Base-by-base conservation (phyloP, 2,329 filamentous ascomycete genomes). In the Aureobasidium sp. region DNA sequence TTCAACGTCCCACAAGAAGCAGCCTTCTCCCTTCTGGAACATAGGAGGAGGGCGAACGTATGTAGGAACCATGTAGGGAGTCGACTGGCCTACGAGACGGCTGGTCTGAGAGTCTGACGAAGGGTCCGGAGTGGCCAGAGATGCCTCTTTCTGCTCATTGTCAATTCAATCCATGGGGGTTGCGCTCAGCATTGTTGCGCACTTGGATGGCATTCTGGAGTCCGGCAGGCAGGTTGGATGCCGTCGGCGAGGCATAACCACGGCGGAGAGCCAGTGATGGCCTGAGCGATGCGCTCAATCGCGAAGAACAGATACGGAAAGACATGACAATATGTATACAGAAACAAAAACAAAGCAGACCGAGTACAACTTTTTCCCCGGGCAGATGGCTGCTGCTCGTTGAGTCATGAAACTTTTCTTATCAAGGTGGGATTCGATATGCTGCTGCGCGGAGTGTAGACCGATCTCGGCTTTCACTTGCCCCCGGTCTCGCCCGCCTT, bases 1-100 rank as follows among this genome's bases (percentile, higher is more conserved):
- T 77, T 97, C 91, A 41, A 93, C 78, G 73, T 99, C 94, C 85
- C 87, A 97, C 65, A 99, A 76, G 73, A 91, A 92, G 64, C 88
- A 91, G 2, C 94, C 94, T 72, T 91, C 80, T 66, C 92, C 94
- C 73, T 87, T 89, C 63, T 91, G 86, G 75, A 99, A 97, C 71
- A 97, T 89, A 2, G 91, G 91, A 48, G 89, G 83, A 53, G 94
- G 93, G 29, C 94, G 90, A 58, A 91, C 86, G 76, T 99, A 99
- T 59, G 94, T 99, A 2, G 91, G 88, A 32, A 99, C 89, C 93
- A 99, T 97, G 77, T 87, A 97, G 3, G 89, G 88, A 36, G 87
- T 82, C 70, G 91, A 86, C 64, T 90, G 84, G 67, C 85, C 82
- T 66, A 96, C 84, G 64, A 96, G 82, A 34, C 86, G 82, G 37